phyloP scores from a whole-genome alignment of 2,329 filamentous ascomycete species.

The Microsporum ferrugineum region DNA sequence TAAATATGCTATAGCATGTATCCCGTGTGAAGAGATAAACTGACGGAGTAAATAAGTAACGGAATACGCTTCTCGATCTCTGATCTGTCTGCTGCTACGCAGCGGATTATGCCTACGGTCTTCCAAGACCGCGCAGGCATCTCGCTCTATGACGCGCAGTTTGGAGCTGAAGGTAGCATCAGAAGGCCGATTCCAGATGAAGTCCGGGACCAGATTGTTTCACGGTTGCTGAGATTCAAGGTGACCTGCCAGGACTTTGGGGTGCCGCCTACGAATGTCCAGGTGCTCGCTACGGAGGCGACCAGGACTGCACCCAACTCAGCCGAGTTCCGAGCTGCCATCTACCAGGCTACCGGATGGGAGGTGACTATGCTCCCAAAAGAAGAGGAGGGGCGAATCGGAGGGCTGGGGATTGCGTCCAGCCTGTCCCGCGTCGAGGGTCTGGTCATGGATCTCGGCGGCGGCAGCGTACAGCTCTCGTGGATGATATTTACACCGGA shows the following conservation, averaged over 20 bases:
- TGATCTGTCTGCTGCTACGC: constrained; percentile 57
- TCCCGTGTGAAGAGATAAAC: not conserved
- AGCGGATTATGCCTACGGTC: constrained; percentile 63
- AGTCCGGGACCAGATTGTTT: constrained; percentile 55
- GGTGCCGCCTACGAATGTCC: constrained; percentile 53
- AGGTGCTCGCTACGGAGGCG: constrained; percentile 77
- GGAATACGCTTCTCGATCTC: constrained; percentile 89
- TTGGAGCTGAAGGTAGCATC: constrained; percentile 31
- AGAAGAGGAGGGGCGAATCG: constrained; percentile 69
- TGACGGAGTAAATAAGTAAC: constrained; percentile 48
- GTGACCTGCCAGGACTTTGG: constrained; percentile 57
- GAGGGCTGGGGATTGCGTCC: constrained; percentile 71
- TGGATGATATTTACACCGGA: constrained; percentile 45
- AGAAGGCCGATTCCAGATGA: constrained; percentile 44
- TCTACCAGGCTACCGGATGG: constrained; percentile 54
- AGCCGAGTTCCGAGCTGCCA: constrained; percentile 52
- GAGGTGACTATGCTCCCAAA: constrained; percentile 62
- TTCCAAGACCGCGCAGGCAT: constrained; percentile 70
- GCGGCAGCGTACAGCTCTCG: constrained; percentile 59
- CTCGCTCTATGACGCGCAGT: constrained; percentile 74
- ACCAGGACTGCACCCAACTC: constrained; percentile 72
- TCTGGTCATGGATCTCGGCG: constrained; percentile 77
- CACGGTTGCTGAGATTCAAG: constrained; percentile 58
- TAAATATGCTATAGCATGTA: not conserved
- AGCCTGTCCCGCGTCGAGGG: constrained; percentile 60